Percentiles rank a stretch among this genome's conserved stretches.
Evolutionary conservation across 257 asterid genomes (phyloP).

Genomic region (Solanum virginianum): DNA sequence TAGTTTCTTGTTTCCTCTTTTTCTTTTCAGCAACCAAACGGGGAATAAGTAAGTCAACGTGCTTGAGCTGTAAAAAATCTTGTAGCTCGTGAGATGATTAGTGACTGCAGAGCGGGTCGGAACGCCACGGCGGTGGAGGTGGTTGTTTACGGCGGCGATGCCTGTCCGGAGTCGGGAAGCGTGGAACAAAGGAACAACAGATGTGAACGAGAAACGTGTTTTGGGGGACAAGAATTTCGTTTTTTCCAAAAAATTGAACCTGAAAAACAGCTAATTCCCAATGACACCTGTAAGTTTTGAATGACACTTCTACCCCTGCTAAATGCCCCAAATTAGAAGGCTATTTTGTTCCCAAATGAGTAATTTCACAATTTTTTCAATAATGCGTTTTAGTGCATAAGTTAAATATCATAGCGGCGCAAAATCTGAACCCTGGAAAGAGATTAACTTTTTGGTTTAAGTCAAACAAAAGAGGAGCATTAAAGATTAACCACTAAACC

Average conservation of each 20-base stretch:
- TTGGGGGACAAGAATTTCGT: neutral
- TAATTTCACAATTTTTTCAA: neutral
- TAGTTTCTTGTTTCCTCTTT: neutral
- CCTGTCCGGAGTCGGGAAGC: neutral
- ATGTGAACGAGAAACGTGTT: neutral
- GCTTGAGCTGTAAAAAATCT: neutral
- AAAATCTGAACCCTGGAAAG: neutral
- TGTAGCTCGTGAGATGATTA: neutral
- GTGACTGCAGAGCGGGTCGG: neutral
- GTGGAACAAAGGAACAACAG: neutral
- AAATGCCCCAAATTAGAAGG: neutral
- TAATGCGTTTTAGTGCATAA: neutral
- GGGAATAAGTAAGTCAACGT: neutral
- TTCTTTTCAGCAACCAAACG: neutral
- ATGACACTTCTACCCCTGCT: neutral
- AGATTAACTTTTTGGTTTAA: too few relatives aligned
- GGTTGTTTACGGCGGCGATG: neutral
- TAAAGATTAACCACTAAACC: neutral
- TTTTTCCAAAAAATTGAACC: neutral
- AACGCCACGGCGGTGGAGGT: neutral
- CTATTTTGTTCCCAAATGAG: neutral
- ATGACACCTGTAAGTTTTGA: neutral
- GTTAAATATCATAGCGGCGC: neutral
- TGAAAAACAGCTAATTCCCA: neutral
- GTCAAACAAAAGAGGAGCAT: neutral